Conservation (phyloP, 2,329 filamentous ascomycete species). For the Tolypocladium album region DNA sequence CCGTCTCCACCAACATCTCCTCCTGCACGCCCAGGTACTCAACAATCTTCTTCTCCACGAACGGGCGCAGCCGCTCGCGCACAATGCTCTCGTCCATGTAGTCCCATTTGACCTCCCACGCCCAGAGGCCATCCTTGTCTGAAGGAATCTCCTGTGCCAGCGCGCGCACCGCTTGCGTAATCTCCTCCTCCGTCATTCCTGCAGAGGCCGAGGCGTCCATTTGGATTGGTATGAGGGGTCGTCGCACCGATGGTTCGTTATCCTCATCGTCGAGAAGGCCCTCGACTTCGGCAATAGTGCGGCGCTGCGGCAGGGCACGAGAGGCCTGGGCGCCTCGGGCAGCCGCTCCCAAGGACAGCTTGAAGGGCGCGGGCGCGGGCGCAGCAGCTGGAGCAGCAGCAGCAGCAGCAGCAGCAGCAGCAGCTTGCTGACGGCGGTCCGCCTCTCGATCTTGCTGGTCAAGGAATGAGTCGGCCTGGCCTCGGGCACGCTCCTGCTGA, state of each 20-base stretch:
- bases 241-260: slow-evolving; percentile 58
- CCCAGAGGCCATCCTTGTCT: slow-evolving; percentile 78
- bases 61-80: slow-evolving; percentile 78
- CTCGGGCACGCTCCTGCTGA: slow-evolving; percentile 67
- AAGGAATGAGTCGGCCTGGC: slow-evolving; percentile 85
- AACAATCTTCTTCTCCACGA: slow-evolving; percentile 96
- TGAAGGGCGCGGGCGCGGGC: slow-evolving; percentile 67
- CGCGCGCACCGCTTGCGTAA: slow-evolving; percentile 68
- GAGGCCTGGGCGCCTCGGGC: slow-evolving; percentile 60
- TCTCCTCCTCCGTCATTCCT: slow-evolving; percentile 75
- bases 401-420: slow-evolving; percentile 17
- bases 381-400: slow-evolving; percentile 18
- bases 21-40: slow-evolving; percentile 95
- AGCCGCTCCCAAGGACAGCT: slow-evolving; percentile 82
- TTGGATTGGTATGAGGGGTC: slow-evolving; percentile 72
- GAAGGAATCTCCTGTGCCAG: slow-evolving; percentile 85
- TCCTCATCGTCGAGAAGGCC: slow-evolving; percentile 93
- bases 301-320: slow-evolving; percentile 46
- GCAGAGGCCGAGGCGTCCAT: slow-evolving; percentile 58
- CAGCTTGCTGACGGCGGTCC: slow-evolving; percentile 31
- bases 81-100: slow-evolving; percentile 74
- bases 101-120: slow-evolving; percentile 89
- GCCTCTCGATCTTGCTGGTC: slow-evolving; percentile 74
- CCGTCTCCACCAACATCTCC: slow-evolving; percentile 85
- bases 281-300: slow-evolving; percentile 88